Conservation (phyloP, 805 yeast species). For the Metschnikowia corniflorae region DNA sequence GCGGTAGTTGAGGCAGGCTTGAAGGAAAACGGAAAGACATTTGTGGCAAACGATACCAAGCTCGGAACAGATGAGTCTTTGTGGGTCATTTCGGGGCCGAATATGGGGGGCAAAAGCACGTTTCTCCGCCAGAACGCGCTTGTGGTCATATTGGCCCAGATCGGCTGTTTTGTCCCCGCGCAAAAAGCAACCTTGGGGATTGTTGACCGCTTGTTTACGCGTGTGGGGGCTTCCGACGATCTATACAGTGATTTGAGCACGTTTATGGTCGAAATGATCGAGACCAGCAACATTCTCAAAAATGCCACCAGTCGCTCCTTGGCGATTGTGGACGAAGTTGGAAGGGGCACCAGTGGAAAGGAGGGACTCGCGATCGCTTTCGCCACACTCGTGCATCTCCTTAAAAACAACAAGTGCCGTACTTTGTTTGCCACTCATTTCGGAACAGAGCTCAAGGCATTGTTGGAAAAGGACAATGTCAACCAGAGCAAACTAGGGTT, state of each 20-base stretch:
- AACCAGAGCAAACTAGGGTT: constrained; percentile 26
- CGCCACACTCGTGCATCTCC: constrained; percentile 61
- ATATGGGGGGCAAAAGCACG: constrained; percentile 56
- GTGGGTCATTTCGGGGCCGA: constrained; percentile 32
- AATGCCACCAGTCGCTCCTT: constrained; percentile 39
- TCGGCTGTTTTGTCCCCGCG: constrained; percentile 56
- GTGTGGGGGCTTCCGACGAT: constrained; percentile 39
- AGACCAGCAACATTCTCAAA: constrained; percentile 34
- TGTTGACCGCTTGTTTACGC: constrained; percentile 45
- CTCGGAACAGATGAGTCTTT: constrained; percentile 20
- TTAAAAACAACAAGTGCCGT: constrained; percentile 56
- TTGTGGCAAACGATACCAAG: constrained; percentile 41
- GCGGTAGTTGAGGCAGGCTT: constrained; percentile 65
- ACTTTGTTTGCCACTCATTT: constrained; percentile 90
- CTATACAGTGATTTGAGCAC: constrained; percentile 38
- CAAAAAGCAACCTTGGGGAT: constrained; percentile 42
- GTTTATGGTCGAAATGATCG: constrained; percentile 49
- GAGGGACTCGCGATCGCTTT: constrained; percentile 87
- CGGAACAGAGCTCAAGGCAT: constrained; percentile 37
- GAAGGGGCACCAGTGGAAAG: constrained; percentile 60
- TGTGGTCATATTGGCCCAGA: constrained; percentile 47
- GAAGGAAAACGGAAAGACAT: constrained; percentile 39
- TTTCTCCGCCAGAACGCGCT: constrained; percentile 47
- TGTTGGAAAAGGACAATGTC: constrained; percentile 32
- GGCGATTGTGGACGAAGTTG: constrained; percentile 32